Evolutionary conservation across 176 grass and related monocot species (phyloP), one percentile per base, ranked within the genome.

Genomic region (Oryza coarctata): DNA sequence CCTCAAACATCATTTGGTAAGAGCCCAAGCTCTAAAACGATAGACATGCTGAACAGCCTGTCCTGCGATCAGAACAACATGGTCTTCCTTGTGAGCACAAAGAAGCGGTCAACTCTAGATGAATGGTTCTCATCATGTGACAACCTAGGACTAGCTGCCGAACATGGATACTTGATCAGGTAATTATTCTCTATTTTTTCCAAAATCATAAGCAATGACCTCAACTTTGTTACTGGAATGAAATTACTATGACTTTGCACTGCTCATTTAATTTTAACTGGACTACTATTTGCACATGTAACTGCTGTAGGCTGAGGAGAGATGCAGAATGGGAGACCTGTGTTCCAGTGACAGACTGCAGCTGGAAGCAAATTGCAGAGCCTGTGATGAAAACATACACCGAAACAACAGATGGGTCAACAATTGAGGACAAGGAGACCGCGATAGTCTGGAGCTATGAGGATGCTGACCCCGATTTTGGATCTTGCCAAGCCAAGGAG

Each of bases 401-500:
- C 0, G 95, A 97, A 83, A 97, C 95, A 6, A 97, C 95, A 0
- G 94, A 97, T 12, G 95, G 95, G 33, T 97, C 92, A 11, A 94
- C 90, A 0, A 92, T 97, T 1, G 95, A 97, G 45, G 62, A 91
- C 65, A 97, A 97, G 80, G 95, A 97, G 81, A 97, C 95, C 7
- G 90, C 89, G 1, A 77, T 94, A 0, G 90, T 94, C 4, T 97
- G 95, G 95, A 83, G 86, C 75, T 97, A 92, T 1, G 88, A 97
- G 78, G 95, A 97, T 63, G 92, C 95, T 0, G 95, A 97, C 75
- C 92, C 84, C 2, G 95, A 97, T 85, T 97, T 97, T 3, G 95
- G 95, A 47, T 94, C 95, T 8, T 97, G 95, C 82, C 95, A 97
- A 65, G 95, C 95, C 73, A 97, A 97, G 75, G 95, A 97, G 62